phyloP scores from a whole-genome alignment of 1,139 yeast species.

The Arxiozyma slooffiae region DNA sequence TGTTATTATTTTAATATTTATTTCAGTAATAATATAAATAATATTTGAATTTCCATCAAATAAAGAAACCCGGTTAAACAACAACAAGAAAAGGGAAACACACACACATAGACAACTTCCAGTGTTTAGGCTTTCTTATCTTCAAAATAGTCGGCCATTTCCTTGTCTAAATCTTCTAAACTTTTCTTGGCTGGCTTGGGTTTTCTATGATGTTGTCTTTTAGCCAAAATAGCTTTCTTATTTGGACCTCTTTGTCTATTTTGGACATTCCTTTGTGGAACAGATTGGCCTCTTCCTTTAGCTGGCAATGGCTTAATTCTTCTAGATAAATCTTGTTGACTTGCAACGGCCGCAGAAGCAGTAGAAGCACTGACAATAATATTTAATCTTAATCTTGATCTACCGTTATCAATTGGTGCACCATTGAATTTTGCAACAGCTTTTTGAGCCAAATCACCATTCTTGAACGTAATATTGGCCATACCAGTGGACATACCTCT shows the following conservation, averaged over 20 bases:
- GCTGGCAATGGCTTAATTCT: constrained; percentile 27
- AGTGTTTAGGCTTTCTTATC: constrained; percentile 19
- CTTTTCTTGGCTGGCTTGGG: constrained; percentile 55
- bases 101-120: neutral
- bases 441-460: constrained; percentile 54
- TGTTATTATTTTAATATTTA: neutral
- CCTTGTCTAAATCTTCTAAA: constrained; percentile 84
- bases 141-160: constrained; percentile 78
- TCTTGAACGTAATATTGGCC: constrained; percentile 74
- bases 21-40: too few relatives aligned
- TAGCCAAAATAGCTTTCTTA: constrained; percentile 31
- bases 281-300: constrained; percentile 17
- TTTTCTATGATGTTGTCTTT: constrained; percentile 33
- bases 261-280: constrained; percentile 11
- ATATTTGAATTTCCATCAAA: neutral
- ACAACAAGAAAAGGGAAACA: neutral
- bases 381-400: constrained; percentile 68
- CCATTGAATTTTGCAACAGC: constrained; percentile 85
- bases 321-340: constrained; percentile 41
- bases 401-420: constrained; percentile 87
- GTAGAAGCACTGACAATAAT: constrained; percentile 76
- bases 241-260: constrained; percentile 23
- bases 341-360: constrained; percentile 38
- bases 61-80: neutral
- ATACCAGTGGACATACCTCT: constrained; percentile 86